Evolutionary conservation across 495 filamentous ascomycete species (phyloP), one percentile per base, ranked within the genome.

Genomic region (Aspergillus cavernicola): DNA sequence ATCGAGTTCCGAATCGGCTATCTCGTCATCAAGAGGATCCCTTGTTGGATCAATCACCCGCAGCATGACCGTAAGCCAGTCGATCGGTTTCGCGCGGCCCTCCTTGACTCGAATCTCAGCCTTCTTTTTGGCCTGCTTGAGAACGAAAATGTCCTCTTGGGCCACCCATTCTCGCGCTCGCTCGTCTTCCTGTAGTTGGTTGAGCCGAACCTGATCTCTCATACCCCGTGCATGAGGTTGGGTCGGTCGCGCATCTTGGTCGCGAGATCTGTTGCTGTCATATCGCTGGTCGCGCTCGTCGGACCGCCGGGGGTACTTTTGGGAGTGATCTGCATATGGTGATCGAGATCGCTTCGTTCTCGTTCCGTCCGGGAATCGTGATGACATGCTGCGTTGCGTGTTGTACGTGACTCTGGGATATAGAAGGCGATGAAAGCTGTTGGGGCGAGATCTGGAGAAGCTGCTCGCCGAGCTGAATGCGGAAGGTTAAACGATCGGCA

Each of bases 111-210:
- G 85, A 51, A 99, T 95, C 60, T 90, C 89, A 32, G 93, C 92
- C 75, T 97, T 97, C 75, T 95, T 97, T 74, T 97, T 97, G 22
- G 93, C 87, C 67, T 99, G 93, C 67, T 92, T 91, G 57, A 99
- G 75, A 18, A 99, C 93, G 63, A 99, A 99, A 47, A 86, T 81
- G 71, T 97, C 93, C 68, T 99, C 93, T 64, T 93, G 88, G 46
- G 92, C 85, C 19, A 99, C 86, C 81, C 95, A 99, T 60, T 85
- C 77, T 33, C 85, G 78, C 58, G 82, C 87, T 58, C 89, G 89
- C 65, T 92, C 85, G 48, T 90, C 88, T 62, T 86, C 84, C 58
- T 85, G 80, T 4, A 82, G 71, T 48, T 81, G 74, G 55, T 85
- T 86, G 28, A 82, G 69, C 7, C 77, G 78, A 23, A 78, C 65